phyloP scores from a whole-genome alignment of 2,329 filamentous ascomycete genomes.

The Calonectria henricotiae region DNA sequence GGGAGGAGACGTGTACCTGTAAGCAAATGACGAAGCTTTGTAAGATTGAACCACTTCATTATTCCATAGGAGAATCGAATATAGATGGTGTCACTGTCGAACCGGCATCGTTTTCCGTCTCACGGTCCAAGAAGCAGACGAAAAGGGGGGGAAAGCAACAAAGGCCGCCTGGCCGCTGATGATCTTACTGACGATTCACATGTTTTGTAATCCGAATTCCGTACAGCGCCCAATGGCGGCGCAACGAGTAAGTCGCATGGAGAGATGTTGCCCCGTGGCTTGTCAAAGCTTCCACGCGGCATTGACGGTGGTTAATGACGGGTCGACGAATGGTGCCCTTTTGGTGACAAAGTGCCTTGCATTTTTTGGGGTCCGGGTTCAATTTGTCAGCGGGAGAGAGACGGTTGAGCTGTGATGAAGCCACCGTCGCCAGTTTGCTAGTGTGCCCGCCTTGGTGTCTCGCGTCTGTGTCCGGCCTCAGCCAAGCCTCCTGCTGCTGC shows the following conservation, averaged over 20 bases:
- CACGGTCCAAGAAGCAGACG: neutral
- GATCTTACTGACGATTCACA: neutral
- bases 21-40: neutral
- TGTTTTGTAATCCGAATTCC: constrained; percentile 30
- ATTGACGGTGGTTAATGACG: neutral
- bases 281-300: constrained; percentile 17
- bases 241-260: constrained; percentile 1
- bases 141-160: neutral
- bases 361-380: no score
- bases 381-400: constrained; percentile 29
- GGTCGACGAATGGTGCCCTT: neutral
- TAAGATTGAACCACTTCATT: constrained; percentile 9
- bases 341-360: neutral
- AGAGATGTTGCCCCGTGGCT: neutral
- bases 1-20: neutral
- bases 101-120: neutral
- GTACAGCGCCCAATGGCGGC: neutral
- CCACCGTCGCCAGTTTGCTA: no score
- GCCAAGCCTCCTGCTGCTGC: no score
- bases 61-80: neutral
- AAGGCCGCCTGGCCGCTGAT: neutral
- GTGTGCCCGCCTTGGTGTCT: no score
- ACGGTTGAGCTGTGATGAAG: neutral
- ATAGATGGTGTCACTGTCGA: neutral
- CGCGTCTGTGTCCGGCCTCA: no score